A percentile compares a stretch with the other conserved stretches of the same genome.
Evolutionary conservation across 371 early-diverging fungal genomes (phyloP).

Genomic region (Actinomortierella wolfii): DNA sequence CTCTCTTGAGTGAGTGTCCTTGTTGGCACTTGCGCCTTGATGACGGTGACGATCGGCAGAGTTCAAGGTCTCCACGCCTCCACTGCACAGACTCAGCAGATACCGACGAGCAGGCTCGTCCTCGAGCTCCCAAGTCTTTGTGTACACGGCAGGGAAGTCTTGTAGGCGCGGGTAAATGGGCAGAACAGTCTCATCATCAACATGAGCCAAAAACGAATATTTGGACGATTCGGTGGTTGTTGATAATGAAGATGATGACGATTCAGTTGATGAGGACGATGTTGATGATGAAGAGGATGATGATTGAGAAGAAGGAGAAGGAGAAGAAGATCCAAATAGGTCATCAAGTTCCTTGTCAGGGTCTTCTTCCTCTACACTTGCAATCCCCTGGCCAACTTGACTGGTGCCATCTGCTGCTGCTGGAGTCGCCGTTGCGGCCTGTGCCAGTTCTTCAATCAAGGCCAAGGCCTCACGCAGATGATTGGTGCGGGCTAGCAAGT

Average conservation of each 20-base stretch:
- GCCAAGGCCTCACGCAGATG: constrained; percentile 39
- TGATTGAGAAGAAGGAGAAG: not conserved
- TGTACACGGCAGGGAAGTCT: constrained; percentile 54
- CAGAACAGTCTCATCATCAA: constrained; percentile 18
- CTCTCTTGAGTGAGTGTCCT: constrained; percentile 7
- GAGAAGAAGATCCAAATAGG: not conserved
- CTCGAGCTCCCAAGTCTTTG: constrained; percentile 61
- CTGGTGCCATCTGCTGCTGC: constrained; percentile 1
- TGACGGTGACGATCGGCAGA: no score
- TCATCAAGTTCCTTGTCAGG: no score
- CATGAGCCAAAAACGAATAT: constrained; percentile 41
- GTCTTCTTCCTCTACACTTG: no score
- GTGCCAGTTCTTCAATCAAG: constrained; percentile 33
- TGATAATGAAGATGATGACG: constrained; percentile 22
- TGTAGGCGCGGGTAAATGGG: constrained; percentile 47
- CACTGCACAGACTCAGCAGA: constrained; percentile 49
- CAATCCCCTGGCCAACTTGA: no score
- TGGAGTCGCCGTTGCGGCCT: constrained; percentile 19
- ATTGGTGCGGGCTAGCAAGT: constrained; percentile 38
- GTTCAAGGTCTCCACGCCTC: constrained; percentile 11
- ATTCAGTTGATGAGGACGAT: constrained; percentile 8
- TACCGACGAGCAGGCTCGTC: constrained; percentile 49
- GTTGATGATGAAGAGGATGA: constrained; percentile 6
- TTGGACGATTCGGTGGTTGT: constrained; percentile 43
- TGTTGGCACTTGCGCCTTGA: no score